phyloP scores from a whole-genome alignment of 352 stramenopile species.

The Phytophthora litchii region DNA sequence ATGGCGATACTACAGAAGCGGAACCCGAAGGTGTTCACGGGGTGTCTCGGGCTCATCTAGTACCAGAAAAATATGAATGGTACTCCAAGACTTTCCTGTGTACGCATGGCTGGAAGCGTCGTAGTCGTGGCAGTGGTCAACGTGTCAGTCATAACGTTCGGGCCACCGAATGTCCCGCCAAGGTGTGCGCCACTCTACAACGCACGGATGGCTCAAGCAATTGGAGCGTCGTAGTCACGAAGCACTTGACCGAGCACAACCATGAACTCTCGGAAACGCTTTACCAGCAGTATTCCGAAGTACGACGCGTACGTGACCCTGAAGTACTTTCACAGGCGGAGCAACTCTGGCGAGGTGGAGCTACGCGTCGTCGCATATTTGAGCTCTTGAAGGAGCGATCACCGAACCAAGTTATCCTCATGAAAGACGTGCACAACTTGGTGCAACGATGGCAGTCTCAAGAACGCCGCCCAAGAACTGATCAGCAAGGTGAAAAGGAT shows the following conservation, averaged over 20 bases:
- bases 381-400: slow-evolving; percentile 76
- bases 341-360: slow-evolving; percentile 61
- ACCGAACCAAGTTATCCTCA: slow-evolving; percentile 56
- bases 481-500: neutral
- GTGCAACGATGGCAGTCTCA: slow-evolving; percentile 72
- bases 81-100: slow-evolving; percentile 86
- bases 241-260: slow-evolving; percentile 75
- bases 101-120: slow-evolving; percentile 79
- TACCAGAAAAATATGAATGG: slow-evolving; percentile 67
- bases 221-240: slow-evolving; percentile 78
- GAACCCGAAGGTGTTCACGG: slow-evolving; percentile 24
- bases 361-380: slow-evolving; percentile 66
- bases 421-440: slow-evolving; percentile 87
- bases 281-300: slow-evolving; percentile 76
- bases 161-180: slow-evolving; percentile 67
- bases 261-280: slow-evolving; percentile 62
- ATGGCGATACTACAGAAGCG: slow-evolving; percentile 3
- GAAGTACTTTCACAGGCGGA: slow-evolving; percentile 60
- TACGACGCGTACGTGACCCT: slow-evolving; percentile 68
- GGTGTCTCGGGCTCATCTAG: slow-evolving; percentile 46
- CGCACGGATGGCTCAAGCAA: slow-evolving; percentile 31
- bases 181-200: slow-evolving; percentile 76
- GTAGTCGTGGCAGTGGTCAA: slow-evolving; percentile 69
- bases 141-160: slow-evolving; percentile 73
- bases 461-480: slow-evolving; percentile 22